Evolutionary conservation across 805 yeast species (phyloP).

Genomic region (Pichia pseudocactophila): DNA sequence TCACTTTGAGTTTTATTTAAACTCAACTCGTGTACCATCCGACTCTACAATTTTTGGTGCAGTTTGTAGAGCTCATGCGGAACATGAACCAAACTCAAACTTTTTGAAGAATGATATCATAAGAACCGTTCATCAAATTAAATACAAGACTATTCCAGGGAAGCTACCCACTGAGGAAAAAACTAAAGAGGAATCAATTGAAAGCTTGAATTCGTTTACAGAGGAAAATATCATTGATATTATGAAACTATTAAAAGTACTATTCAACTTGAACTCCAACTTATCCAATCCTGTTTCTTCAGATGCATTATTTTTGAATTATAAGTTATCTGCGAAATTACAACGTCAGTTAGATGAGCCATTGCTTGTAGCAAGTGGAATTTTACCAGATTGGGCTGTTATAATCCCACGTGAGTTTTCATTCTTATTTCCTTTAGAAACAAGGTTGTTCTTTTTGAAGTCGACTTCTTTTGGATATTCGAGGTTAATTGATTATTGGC

Average conservation of each 20-base stretch:
- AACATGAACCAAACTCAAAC: background rate
- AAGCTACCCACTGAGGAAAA: constrained; percentile 45
- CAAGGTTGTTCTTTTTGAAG: constrained; percentile 68
- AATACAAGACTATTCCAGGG: constrained; percentile 47
- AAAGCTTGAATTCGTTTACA: constrained; percentile 23
- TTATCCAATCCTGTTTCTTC: constrained; percentile 21
- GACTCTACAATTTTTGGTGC: constrained; percentile 76
- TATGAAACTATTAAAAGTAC: constrained; percentile 38
- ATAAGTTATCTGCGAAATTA: constrained; percentile 78
- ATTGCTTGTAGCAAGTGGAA: constrained; percentile 74
- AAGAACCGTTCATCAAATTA: constrained; percentile 33
- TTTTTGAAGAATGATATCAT: constrained; percentile 33
- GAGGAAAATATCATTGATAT: constrained; percentile 32
- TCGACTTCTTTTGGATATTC: constrained; percentile 90
- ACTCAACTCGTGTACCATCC: constrained; percentile 49
- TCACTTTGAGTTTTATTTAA: constrained; percentile 47
- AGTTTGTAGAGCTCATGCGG: constrained; percentile 32
- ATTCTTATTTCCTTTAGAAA: constrained; percentile 76
- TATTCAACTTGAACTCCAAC: constrained; percentile 32
- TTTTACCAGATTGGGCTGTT: constrained; percentile 79
- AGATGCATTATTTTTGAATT: constrained; percentile 46
- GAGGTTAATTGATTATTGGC: constrained; percentile 72
- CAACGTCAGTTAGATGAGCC: constrained; percentile 87
- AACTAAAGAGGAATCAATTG: constrained; percentile 22
- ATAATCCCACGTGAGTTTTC: constrained; percentile 66